phyloP scores from a whole-genome alignment of 345 rosid genomes.

The Eucalyptus albens region DNA sequence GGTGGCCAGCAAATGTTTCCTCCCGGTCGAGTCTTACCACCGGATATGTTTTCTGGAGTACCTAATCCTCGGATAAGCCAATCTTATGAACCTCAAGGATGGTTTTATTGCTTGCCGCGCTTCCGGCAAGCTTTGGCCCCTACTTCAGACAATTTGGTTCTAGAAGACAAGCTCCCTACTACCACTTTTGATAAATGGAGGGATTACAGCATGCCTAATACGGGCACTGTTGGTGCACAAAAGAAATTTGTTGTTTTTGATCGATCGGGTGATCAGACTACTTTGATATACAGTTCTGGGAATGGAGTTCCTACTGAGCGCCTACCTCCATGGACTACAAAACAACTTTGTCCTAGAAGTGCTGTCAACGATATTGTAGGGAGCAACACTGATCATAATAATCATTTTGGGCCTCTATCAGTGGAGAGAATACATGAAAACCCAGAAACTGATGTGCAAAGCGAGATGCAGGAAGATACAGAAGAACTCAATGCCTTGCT shows the following conservation, averaged over 20 bases:
- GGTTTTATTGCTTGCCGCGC: constrained; percentile 33
- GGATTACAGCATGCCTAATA: constrained; percentile 3
- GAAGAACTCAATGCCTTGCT: constrained; percentile 77
- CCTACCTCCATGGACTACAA: constrained; percentile 6
- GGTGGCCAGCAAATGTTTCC: constrained; percentile 9
- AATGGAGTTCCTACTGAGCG: constrained; percentile 10
- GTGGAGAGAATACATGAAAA: constrained; percentile 8
- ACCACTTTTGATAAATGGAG: background rate
- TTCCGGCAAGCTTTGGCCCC: constrained; percentile 21
- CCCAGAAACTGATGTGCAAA: constrained; percentile 14
- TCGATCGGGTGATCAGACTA: constrained; percentile 58
- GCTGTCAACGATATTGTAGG: background rate
- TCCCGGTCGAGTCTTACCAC: constrained; percentile 6
- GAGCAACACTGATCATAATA: background rate
- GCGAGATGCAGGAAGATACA: constrained; percentile 73
- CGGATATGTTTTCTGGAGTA: constrained; percentile 2
- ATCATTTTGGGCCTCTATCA: background rate
- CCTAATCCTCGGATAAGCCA: constrained; percentile 9
- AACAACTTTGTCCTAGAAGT: constrained; percentile 4
- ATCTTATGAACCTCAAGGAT: constrained; percentile 17
- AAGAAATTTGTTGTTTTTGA: constrained; percentile 66
- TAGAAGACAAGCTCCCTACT: constrained; percentile 12
- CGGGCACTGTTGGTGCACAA: constrained; percentile 12
- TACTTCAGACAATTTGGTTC: background rate
- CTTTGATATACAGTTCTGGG: constrained; percentile 41